phyloP scores from a whole-genome alignment of 202 grass and related monocot genomes.

The Saccharum hybrid region DNA sequence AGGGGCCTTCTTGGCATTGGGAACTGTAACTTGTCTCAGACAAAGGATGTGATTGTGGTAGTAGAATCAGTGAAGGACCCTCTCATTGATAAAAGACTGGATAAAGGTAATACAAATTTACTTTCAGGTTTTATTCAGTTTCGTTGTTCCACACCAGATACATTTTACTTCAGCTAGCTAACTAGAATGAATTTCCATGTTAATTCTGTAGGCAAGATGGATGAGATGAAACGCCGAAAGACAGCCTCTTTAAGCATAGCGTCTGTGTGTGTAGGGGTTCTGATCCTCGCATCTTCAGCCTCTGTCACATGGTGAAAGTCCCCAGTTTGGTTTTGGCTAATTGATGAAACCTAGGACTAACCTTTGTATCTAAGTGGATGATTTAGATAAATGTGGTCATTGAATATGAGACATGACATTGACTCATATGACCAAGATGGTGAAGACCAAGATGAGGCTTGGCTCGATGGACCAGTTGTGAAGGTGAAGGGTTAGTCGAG shows the following conservation, averaged over 20 bases:
- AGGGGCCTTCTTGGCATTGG: conserved; percentile 39
- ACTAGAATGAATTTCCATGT: not conserved
- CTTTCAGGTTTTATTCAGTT: conserved; percentile 2
- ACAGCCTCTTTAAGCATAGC: conserved; percentile 76
- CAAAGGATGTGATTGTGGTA: conserved; percentile 55
- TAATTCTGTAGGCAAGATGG: conserved; percentile 57
- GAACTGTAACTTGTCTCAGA: conserved; percentile 51
- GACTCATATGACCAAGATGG: too few relatives aligned
- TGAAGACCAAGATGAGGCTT: too few relatives aligned
- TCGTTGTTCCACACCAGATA: not conserved
- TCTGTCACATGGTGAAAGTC: conserved; percentile 84
- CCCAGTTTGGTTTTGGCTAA: too few relatives aligned
- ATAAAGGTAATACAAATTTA: conserved; percentile 40
- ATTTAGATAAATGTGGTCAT: too few relatives aligned
- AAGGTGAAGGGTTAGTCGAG: too few relatives aligned
- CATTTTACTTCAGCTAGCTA: conserved; percentile 8
- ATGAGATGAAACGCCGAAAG: conserved; percentile 70
- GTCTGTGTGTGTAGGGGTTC: conserved; percentile 75
- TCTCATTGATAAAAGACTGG: conserved; percentile 54
- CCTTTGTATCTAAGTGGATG: too few relatives aligned
- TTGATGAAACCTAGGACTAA: too few relatives aligned
- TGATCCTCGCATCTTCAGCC: conserved; percentile 75
- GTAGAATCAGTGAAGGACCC: conserved; percentile 55
- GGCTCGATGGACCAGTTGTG: too few relatives aligned
- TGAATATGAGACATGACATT: too few relatives aligned